Evolutionary conservation across 768 basidiomycete species (phyloP), one percentile per base, ranked within the genome.

Genomic region (Leccinum longicurvipes): DNA sequence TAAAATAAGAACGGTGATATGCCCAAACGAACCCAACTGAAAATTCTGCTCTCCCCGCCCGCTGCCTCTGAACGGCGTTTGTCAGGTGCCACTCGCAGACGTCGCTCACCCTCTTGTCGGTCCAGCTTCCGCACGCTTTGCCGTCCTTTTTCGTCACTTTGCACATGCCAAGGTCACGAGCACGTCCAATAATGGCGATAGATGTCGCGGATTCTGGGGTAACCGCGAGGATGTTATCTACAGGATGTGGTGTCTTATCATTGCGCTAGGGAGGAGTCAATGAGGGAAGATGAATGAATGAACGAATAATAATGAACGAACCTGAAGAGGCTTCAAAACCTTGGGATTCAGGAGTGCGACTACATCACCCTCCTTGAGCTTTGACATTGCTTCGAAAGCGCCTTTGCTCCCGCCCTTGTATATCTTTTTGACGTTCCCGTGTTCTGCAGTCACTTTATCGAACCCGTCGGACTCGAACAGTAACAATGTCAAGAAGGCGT

Each of bases 51-150:
- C 96, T 80, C 0, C 81, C 82, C 0, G 89, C 86, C 9, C 93
- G 79, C 15, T 81, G 77, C 21, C 84, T 75, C 70, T 91, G 79
- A 4, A 98, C 83, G 0, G 94, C 91, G 23, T 80, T 79, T 58
- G 92, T 86, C 39, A 98, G 70, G 73, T 99, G 97, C 72, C 83
- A 99, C 42, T 98, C 95, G 71, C 97, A 99, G 3, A 90, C 86
- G 19, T 90, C 87, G 68, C 84, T 80, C 63, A 89, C 80, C 27
- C 93, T 86, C 60, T 87, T 92, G 73, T 99, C 96, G 49, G 86
- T 91, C 96, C 96, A 98, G 52, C 84, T 81, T 9, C 85, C 85
- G 62, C 97, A 98, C 2, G 77, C 63, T 50, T 87, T 86, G 1
- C 93, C 93, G 55, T 96, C 93, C 51, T 82, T 80, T 66, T 87